These are phyloP conservation scores for Alternaria sp. DNA, from an alignment of 2,329 filamentous ascomycete genomes.

Conservation along the genomic window DNA sequence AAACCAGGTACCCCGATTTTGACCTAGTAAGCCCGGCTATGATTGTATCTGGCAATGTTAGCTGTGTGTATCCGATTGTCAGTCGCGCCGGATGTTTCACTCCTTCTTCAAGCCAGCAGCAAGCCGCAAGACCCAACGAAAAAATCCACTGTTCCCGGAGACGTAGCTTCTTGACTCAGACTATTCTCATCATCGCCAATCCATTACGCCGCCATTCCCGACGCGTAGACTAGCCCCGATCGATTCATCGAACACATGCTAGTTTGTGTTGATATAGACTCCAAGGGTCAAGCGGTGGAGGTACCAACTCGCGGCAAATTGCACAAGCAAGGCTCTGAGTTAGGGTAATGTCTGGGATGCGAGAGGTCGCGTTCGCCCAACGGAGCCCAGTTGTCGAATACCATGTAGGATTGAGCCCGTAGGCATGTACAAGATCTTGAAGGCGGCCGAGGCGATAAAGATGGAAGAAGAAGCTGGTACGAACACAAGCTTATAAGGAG, in stretches of 20 bases:
- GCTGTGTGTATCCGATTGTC: background rate
- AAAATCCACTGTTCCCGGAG: background rate
- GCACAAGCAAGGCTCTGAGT: background rate
- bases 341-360: background rate
- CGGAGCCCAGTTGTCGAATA: too few relatives aligned
- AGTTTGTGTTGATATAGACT: background rate
- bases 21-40: too few relatives aligned
- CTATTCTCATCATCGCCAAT: background rate
- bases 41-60: background rate
- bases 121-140: background rate
- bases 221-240: background rate
- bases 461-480: too few relatives aligned
- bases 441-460: too few relatives aligned
- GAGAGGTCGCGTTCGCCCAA: too few relatives aligned
- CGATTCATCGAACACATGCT: background rate
- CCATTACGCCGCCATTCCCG: background rate
- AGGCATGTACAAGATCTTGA: too few relatives aligned
- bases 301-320: background rate
- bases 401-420: too few relatives aligned
- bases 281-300: background rate
- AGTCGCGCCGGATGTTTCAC: background rate
- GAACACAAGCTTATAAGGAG: too few relatives aligned
- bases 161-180: background rate
- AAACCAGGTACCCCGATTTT: background rate
- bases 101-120: background rate